A percentile compares a stretch with the other conserved stretches of the same genome.
Conservation (phyloP, 1,284 basidiomycete genomes). For the Rhodotorula sp. region DNA sequence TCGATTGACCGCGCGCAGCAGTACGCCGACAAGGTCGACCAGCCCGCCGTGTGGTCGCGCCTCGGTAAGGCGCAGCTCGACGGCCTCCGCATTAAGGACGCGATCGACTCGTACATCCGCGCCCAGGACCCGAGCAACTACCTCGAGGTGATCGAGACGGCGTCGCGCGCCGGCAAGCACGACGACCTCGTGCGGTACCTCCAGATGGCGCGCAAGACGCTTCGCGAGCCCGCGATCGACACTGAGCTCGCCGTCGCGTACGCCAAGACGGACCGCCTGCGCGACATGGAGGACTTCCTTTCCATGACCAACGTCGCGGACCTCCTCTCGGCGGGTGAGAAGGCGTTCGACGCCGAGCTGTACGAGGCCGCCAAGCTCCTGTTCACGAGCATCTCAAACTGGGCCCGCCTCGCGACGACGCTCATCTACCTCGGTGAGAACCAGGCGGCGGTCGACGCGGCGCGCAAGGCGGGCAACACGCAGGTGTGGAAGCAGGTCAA, state of each 20-base stretch:
- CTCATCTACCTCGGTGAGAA: conserved; percentile 98
- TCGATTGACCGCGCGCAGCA: conserved; percentile 96
- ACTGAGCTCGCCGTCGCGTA: conserved; percentile 96
- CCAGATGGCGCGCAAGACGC: conserved; percentile 98
- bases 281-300: conserved; percentile 99
- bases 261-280: conserved; percentile 92
- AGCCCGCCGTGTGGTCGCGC: conserved; percentile 94
- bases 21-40: conserved; percentile 95
- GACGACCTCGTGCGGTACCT: conserved; percentile 97
- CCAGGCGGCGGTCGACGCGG: conserved; percentile 96
- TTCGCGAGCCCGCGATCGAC: conserved; percentile 97
- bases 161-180: conserved; percentile 93
- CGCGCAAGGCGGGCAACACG: conserved; percentile 97
- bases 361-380: conserved; percentile 96
- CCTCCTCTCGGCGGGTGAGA: conserved; percentile 71
- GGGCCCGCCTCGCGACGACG: conserved; percentile 96
- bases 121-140: conserved; percentile 96
- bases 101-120: conserved; percentile 99
- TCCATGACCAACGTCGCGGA: conserved; percentile 99
- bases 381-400: conserved; percentile 97
- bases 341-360: conserved; percentile 97
- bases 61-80: conserved; percentile 99
- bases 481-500: conserved; percentile 99
- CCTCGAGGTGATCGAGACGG: conserved; percentile 94
- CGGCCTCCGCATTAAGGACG: conserved; percentile 96